Evolutionary conservation across 2,329 filamentous ascomycete genomes (phyloP), one percentile per base, ranked within the genome.

Genomic region (Aspergillus fijiensis): DNA sequence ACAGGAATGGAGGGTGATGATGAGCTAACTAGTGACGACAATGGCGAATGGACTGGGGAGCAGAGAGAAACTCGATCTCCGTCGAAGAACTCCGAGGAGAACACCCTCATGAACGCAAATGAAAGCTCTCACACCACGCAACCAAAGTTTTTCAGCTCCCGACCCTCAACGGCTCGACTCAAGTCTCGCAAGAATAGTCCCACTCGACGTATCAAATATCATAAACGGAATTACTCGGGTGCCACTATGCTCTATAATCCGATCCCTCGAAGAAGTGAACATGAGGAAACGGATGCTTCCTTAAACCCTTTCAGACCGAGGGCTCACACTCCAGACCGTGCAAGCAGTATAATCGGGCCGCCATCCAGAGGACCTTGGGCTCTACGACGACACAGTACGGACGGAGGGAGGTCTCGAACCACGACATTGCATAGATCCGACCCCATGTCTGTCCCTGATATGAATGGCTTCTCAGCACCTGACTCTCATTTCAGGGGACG

Each of bases 1-100:
- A 92, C 90, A 0, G 91, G 95, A 69, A 91, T 88, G 6, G 92
- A 96, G 71, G 91, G 92, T 0, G 93, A 97, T 69, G 93, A 96
- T 68, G 93, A 97, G 74, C 80, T 93, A n/a, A 84, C 90, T 12
- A 93, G 90, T 3, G 90, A 92, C 58, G 90, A 92, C 58, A 89
- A 93, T 59, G 86, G 87, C 33, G 80, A 82, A 31, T 74, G 65
- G 12, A 59, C 56, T 10, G 67, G 69, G 11, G 69, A 19, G 6
- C 14, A 16, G 39, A 12, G 16, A 19, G 39, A 65, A n/a, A 69
- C 67, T 19, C 57, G 59, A 10, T 70, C 67, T 0, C 65, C 60
- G 50, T 57, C 59, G n/a, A 65, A 60, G 42, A 62, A 59, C 7
- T 68, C 67, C 16, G 54, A 60, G 9, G 61, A 56, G 5, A 60